Evolutionary conservation across 2,329 filamentous ascomycete genomes (phyloP).

Genomic region (Diaporthe aspalathi): DNA sequence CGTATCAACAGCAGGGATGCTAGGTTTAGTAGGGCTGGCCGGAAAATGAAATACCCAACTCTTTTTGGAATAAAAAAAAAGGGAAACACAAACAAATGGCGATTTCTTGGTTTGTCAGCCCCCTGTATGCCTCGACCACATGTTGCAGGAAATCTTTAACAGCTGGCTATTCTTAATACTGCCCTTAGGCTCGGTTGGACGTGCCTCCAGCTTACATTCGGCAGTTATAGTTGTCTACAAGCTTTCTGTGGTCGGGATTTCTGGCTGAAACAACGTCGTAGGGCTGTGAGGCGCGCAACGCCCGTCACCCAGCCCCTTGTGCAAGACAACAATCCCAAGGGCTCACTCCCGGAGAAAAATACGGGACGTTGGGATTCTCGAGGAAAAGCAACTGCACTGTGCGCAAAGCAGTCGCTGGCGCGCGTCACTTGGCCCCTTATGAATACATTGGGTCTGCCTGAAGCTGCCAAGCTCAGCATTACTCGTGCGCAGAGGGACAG

Average conservation of each 20-base stretch:
- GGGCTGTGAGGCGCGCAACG: constrained; percentile 2
- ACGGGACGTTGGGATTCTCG: not conserved
- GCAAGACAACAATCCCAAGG: not conserved
- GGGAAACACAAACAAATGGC: not conserved
- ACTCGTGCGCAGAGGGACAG: constrained; percentile 7
- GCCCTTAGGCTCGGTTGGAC: not conserved
- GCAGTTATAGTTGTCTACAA: not conserved
- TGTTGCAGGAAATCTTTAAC: not conserved
- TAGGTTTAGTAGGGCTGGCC: constrained; percentile 11
- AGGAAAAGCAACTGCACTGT: not conserved
- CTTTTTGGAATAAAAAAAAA: constrained; percentile 12
- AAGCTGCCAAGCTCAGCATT: constrained; percentile 25
- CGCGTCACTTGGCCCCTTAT: not conserved
- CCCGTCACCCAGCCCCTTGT: not conserved
- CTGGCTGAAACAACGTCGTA: not conserved
- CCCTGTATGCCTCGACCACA: not conserved
- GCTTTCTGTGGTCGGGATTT: not conserved
- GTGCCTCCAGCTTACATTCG: not conserved
- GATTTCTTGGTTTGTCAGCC: not conserved
- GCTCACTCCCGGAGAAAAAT: not conserved
- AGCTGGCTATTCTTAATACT: constrained; percentile 1
- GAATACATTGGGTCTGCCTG: not conserved
- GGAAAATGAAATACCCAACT: constrained; percentile 39
- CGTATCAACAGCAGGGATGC: constrained; percentile 10
- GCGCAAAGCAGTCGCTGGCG: not conserved